A percentile compares a stretch with the other conserved stretches of the same genome.
Evolutionary conservation across 2,329 filamentous ascomycete species (phyloP).

Genomic region (Pseudogymnoascus destructans): DNA sequence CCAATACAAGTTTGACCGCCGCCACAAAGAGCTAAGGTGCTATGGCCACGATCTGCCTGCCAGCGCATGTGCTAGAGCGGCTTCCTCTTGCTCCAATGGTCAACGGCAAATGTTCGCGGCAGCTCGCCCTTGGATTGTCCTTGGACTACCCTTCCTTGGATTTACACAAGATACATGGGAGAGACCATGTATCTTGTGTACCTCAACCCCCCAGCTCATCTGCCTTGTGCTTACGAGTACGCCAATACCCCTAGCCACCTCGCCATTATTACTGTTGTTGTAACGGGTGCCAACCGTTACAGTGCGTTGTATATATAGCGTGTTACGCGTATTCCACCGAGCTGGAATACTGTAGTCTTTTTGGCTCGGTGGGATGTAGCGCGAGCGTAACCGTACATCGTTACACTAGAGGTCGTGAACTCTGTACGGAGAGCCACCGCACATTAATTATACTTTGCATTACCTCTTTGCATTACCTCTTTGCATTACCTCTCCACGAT

Average conservation of each 20-base stretch:
- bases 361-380: too few relatives aligned
- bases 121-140: not conserved
- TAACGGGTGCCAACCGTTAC: too few relatives aligned
- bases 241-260: not conserved
- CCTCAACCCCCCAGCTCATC: not conserved
- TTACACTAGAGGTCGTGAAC: too few relatives aligned
- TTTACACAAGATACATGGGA: too few relatives aligned
- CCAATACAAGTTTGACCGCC: not conserved
- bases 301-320: too few relatives aligned
- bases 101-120: not conserved
- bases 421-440: not conserved
- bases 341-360: too few relatives aligned
- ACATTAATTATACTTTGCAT: slow-evolving; percentile 1
- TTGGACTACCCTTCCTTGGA: not conserved
- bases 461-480: too few relatives aligned
- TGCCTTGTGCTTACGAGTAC: not conserved
- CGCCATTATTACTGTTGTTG: slow-evolving; percentile 1
- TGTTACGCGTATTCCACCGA: too few relatives aligned
- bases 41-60: not conserved
- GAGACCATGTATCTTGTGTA: not conserved
- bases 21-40: not conserved
- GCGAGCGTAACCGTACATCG: too few relatives aligned
- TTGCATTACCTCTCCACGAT: too few relatives aligned
- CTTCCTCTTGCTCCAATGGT: not conserved
- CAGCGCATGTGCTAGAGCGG: slow-evolving; percentile 1